Conservation (phyloP, 352 stramenopile species). For the Globisporangium middletonii region DNA sequence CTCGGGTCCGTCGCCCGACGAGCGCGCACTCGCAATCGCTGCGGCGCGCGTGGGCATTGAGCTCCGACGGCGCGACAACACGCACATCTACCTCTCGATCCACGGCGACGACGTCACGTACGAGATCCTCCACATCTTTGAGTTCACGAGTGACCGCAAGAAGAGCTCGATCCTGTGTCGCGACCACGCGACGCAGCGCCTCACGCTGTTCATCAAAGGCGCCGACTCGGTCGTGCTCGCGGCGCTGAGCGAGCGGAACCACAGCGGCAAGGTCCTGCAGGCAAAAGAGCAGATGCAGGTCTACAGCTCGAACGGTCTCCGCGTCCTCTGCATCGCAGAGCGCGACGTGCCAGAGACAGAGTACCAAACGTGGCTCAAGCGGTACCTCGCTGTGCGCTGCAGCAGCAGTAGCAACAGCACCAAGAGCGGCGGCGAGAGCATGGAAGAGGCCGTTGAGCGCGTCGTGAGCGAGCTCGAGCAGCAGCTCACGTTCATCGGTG, state of each 20-base stretch:
- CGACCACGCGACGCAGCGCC: slow-evolving; percentile 17
- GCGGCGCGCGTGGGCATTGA: slow-evolving; percentile 39
- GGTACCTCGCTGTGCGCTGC: slow-evolving; percentile 21
- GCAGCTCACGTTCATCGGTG: slow-evolving; percentile 40
- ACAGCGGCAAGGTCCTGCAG: slow-evolving; percentile 18
- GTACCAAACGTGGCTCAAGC: slow-evolving; percentile 41
- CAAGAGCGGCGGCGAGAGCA: neutral
- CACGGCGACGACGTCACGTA: slow-evolving; percentile 23
- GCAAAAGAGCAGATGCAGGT: slow-evolving; percentile 41
- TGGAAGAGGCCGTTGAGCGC: slow-evolving; percentile 25
- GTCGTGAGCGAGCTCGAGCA: slow-evolving; percentile 43
- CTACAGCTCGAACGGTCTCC: slow-evolving; percentile 56
- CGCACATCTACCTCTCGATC: slow-evolving; percentile 21
- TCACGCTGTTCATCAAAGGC: slow-evolving; percentile 74
- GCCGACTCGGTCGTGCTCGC: slow-evolving; percentile 84
- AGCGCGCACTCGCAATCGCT: slow-evolving; percentile 57
- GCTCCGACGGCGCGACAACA: slow-evolving; percentile 27
- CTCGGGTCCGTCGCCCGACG: slow-evolving; percentile 74
- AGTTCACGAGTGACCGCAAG: slow-evolving; percentile 63
- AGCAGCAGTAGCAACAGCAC: neutral
- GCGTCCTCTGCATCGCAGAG: slow-evolving; percentile 68
- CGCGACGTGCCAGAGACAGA: slow-evolving; percentile 41
- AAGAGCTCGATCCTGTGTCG: slow-evolving; percentile 59
- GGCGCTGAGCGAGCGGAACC: slow-evolving; percentile 27
- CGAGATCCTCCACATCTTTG: slow-evolving; percentile 52